Base-by-base conservation (phyloP, 2,329 filamentous ascomycete genomes). In the Sporothrix euskadiensis region DNA sequence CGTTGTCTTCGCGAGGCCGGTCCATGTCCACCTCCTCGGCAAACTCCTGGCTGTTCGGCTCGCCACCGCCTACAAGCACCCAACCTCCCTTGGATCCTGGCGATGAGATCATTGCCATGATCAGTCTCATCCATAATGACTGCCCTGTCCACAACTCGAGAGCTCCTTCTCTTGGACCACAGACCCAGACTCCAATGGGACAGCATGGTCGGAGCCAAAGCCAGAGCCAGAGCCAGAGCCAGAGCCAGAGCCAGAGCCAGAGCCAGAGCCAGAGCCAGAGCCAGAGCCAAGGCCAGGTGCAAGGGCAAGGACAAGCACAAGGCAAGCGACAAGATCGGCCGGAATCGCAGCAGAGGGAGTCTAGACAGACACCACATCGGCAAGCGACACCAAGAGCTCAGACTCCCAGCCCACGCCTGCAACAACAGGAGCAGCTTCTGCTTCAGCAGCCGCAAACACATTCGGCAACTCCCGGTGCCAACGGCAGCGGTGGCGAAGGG, bases 101-200 rank as follows among this genome's bases (percentile, higher is more conserved):
- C 0, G 73, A 76, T 14, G 75, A 76, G 14, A 74, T 76, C 10
- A 12, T 76, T 4, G 75, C 75, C 12, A 72, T 73, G 71, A 76
- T 76, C 44, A 75, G 22, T 8, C 70, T 66, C 1, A 49, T 76
- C 44, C 49, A 49, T n/a, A 5, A 16, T 0, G 8, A 10, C 4
- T 74, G 75, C 10, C 73, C 75, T 0, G 59, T 76, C 2, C 75
- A 75, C 26, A 73, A 30, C 5, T 69, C 69, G 16, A 61, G 49
- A 7, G 47, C 49, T 0, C 30, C 49, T 14, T 52, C 26, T 3
- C 14, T 26, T 2, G 49, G 14, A 4, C 61, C 71, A 12, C 71
- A 56, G 12, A 8, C 32, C 1, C 47, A 57, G 32, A 56, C 14
- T 22, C 44, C 7, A 32, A 1, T 26, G 4, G 2, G 2, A 9